Percentiles rank a stretch among this genome's conserved stretches.
Evolutionary conservation across 257 asterid species (phyloP).

Genomic region (Cordia subcordata): DNA sequence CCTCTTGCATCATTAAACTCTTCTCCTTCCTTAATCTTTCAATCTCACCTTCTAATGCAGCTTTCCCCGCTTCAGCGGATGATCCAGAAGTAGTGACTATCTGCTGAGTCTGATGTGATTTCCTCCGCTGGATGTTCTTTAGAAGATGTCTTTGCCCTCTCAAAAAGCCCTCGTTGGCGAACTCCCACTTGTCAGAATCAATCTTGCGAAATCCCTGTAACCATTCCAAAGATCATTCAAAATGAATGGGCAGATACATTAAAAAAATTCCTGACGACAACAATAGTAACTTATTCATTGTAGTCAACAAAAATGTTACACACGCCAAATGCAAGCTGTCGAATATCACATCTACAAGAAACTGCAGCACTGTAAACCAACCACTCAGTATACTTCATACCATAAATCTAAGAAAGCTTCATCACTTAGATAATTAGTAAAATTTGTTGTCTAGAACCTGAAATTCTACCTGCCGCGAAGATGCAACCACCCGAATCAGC

Average conservation of each 20-base stretch:
- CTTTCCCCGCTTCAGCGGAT: slow-evolving; percentile 29
- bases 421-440: background rate
- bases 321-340: no score
- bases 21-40: slow-evolving; percentile 57
- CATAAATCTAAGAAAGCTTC: slow-evolving; percentile 6
- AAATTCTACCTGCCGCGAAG: slow-evolving; percentile 51
- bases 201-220: slow-evolving; percentile 77
- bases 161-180: slow-evolving; percentile 59
- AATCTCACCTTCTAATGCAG: slow-evolving; percentile 48
- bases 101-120: slow-evolving; percentile 46
- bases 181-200: slow-evolving; percentile 78
- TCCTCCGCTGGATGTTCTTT: slow-evolving; percentile 77
- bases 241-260: background rate
- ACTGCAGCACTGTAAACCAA: slow-evolving; percentile 23
- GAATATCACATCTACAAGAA: slow-evolving; percentile 19
- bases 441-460: slow-evolving; percentile 26
- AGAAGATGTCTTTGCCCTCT: slow-evolving; percentile 64
- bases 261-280: slow-evolving; percentile 3
- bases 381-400: slow-evolving; percentile 13
- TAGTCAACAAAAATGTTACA: background rate
- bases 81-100: slow-evolving; percentile 43
- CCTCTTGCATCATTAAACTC: slow-evolving; percentile 63
- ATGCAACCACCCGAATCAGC: slow-evolving; percentile 47
- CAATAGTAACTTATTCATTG: background rate
- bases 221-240: slow-evolving; percentile 9